Evolutionary conservation across 2,329 filamentous ascomycete species (phyloP).

Genomic region (Emmonsiellopsis sp.): DNA sequence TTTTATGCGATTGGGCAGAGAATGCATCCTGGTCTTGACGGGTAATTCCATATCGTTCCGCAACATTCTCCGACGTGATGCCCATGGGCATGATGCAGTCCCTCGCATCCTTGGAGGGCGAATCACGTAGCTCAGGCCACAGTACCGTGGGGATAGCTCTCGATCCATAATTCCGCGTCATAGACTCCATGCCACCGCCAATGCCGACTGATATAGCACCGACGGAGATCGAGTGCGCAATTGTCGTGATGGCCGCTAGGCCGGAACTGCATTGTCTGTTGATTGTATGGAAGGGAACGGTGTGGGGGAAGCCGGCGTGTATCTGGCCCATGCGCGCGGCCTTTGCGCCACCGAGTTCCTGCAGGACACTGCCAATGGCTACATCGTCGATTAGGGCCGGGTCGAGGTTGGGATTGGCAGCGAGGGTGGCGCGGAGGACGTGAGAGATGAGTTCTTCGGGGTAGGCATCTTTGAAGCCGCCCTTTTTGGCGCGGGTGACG

Average conservation of each 20-base stretch:
- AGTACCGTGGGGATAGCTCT: slow-evolving; percentile 74
- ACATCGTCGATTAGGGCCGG: slow-evolving; percentile 66
- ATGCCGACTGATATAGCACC: slow-evolving; percentile 66
- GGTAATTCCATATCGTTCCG: slow-evolving; percentile 61
- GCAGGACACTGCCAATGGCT: slow-evolving; percentile 78
- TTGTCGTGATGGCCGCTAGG: slow-evolving; percentile 63
- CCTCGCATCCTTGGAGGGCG: slow-evolving; percentile 55
- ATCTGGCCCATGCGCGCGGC: slow-evolving; percentile 84
- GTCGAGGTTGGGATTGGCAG: slow-evolving; percentile 62
- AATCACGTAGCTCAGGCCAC: slow-evolving; percentile 64
- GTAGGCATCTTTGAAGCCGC: slow-evolving; percentile 75
- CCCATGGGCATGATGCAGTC: slow-evolving; percentile 97
- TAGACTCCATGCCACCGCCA: slow-evolving; percentile 89
- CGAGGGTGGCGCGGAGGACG: slow-evolving; percentile 57
- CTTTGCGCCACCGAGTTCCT: slow-evolving; percentile 83
- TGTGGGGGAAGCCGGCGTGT: slow-evolving; percentile 65
- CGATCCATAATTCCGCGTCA: slow-evolving; percentile 83
- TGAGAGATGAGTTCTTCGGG: slow-evolving; percentile 73
- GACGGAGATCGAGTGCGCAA: slow-evolving; percentile 66
- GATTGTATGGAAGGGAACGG: slow-evolving; percentile 71
- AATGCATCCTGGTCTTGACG: slow-evolving; percentile 75
- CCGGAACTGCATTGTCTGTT: slow-evolving; percentile 80
- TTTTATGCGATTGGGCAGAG: slow-evolving; percentile 62
- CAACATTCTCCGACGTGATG: slow-evolving; percentile 80
- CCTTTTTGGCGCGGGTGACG: slow-evolving; percentile 73